Evolutionary conservation across 768 basidiomycete species (phyloP), one percentile per base, ranked within the genome.

Genomic region (Podaxis sp.): DNA sequence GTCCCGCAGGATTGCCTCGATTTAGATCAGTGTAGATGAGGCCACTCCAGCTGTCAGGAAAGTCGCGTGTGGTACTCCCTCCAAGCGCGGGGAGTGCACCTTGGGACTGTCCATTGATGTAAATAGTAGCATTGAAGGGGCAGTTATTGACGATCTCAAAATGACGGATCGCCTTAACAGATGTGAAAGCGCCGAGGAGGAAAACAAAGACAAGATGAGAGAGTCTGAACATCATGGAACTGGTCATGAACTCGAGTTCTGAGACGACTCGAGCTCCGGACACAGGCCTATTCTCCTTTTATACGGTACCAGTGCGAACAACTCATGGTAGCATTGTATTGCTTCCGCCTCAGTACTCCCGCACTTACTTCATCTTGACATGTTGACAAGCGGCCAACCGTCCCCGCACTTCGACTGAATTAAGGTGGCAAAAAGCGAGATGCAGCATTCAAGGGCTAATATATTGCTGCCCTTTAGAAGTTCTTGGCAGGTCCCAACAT

Each of bases 101-200:
- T 38, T 69, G 63, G 4, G 48, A 51, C 7, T 66, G 53, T 1
- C 73, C 73, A 49, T 70, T 72, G 65, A 72, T 70, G 52, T 62
- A 70, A 7, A 71, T 61, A 24, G 62, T 69, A 48, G 69, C 65
- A 24, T 60, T 24, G 40, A 68, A 59, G 6, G 71, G 70, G 49
- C 71, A 74, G 55, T 70, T 71, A 60, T 74, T 74, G 58, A 70
- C 55, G 52, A 72, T 67, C 56, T 57, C 63, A 48, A 69, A 69
- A 49, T 65, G 68, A 10, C 60, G 50, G 22, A 40, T 59, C 10
- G 62, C 67, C 13, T 20, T 22, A 7, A 64, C 65, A 5, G 54
- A n/a, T 5, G 48, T 3, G 13, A 61, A 37, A 28, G 49, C 6
- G 24, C 36, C 17, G 13, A 60, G 40, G 30, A 60, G 52, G 30